These are phyloP conservation scores for Tarenaya hassleriana DNA, from an alignment of 345 rosid species.

Conservation along the genomic window DNA sequence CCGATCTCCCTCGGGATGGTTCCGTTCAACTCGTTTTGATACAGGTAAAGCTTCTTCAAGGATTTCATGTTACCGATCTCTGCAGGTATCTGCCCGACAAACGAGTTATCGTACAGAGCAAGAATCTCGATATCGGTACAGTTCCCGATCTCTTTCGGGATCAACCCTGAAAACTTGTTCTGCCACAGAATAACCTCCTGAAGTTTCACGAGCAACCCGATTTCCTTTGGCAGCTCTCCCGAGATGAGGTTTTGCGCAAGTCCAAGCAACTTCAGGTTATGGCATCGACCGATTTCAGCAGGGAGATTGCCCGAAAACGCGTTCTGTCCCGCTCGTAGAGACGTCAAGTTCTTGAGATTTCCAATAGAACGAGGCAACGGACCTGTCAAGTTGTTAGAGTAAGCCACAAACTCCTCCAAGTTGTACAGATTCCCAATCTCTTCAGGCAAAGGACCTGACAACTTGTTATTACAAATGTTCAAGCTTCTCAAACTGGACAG, in stretches of 20 bases:
- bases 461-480: slow-evolving; percentile 68
- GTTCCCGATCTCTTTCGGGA: slow-evolving; percentile 75
- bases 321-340: slow-evolving; percentile 75
- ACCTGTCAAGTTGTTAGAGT: slow-evolving; percentile 71
- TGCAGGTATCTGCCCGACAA: slow-evolving; percentile 57
- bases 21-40: slow-evolving; percentile 76
- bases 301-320: slow-evolving; percentile 71
- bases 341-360: slow-evolving; percentile 45
- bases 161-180: slow-evolving; percentile 56
- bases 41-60: slow-evolving; percentile 63
- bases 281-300: slow-evolving; percentile 60
- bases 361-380: slow-evolving; percentile 80
- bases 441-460: slow-evolving; percentile 66
- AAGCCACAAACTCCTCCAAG: slow-evolving; percentile 65
- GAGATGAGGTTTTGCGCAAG: slow-evolving; percentile 74
- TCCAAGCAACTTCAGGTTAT: slow-evolving; percentile 59
- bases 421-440: slow-evolving; percentile 60
- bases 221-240: slow-evolving; percentile 67
- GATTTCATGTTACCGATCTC: slow-evolving; percentile 69
- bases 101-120: slow-evolving; percentile 67
- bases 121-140: slow-evolving; percentile 52
- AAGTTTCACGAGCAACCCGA: slow-evolving; percentile 63
- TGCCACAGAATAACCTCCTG: slow-evolving; percentile 64
- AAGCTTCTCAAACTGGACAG: slow-evolving; percentile 40
- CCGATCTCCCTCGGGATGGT: slow-evolving; percentile 80